Evolutionary conservation across 2,329 filamentous ascomycete genomes (phyloP).

Genomic region (Aspergillus sergii): DNA sequence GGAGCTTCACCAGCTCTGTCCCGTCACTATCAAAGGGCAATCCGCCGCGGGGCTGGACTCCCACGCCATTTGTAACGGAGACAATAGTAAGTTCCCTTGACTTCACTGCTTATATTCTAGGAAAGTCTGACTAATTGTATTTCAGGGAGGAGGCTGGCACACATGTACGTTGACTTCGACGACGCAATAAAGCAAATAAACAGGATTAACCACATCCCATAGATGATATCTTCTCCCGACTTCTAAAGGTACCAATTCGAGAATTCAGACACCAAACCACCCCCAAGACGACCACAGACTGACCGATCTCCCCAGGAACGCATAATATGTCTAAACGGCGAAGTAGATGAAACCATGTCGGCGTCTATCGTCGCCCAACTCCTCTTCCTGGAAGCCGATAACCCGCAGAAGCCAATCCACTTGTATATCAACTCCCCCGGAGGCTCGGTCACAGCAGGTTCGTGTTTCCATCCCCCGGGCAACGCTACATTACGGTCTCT

Average conservation of each 20-base stretch:
- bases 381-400: constrained; percentile 96
- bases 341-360: constrained; percentile 85
- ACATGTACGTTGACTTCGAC: constrained; percentile 62
- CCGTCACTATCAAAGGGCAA: constrained; percentile 26
- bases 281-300: constrained; percentile 27
- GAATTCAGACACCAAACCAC: constrained; percentile 40
- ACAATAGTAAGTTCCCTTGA: constrained; percentile 51
- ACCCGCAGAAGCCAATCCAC: constrained; percentile 89
- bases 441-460: constrained; percentile 82
- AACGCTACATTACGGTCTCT: neutral
- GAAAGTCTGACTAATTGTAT: constrained; percentile 22
- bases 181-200: constrained; percentile 12
- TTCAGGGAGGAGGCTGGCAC: constrained; percentile 72
- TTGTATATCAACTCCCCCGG: constrained; percentile 98
- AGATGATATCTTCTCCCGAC: constrained; percentile 82
- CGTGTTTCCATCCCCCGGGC: constrained; percentile 11
- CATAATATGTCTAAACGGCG: constrained; percentile 89
- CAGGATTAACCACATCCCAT: constrained; percentile 22
- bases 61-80: constrained; percentile 59
- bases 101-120: neutral
- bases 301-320: constrained; percentile 66
- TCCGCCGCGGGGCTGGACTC: constrained; percentile 49
- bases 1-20: constrained; percentile 34
- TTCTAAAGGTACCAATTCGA: constrained; percentile 63
- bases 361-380: constrained; percentile 95